phyloP scores from a whole-genome alignment of 2,329 filamentous ascomycete genomes.

The Aspergillus melleus region DNA sequence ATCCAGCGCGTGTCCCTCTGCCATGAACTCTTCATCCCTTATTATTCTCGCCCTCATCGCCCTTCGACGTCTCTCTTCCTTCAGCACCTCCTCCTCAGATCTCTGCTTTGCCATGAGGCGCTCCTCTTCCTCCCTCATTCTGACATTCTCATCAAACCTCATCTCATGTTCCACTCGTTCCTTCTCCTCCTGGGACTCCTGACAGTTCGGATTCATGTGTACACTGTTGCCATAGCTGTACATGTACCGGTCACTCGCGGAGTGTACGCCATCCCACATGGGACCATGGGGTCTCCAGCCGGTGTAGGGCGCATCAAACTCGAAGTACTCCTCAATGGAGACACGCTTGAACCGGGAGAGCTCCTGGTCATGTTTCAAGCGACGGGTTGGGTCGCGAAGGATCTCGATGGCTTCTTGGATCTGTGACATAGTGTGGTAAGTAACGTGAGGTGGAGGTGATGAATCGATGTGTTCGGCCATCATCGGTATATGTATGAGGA shows the following conservation, averaged over 20 bases:
- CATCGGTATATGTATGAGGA: background rate
- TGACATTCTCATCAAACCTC: constrained; percentile 3
- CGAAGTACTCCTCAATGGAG: background rate
- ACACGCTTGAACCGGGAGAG: constrained; percentile 9
- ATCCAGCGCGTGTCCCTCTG: background rate
- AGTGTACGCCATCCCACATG: constrained; percentile 1
- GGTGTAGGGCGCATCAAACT: background rate
- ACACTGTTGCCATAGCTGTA: constrained; percentile 31
- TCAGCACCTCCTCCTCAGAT: background rate
- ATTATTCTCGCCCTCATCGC: constrained; percentile 2
- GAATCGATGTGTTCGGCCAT: background rate
- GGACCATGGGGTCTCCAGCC: constrained; percentile 15
- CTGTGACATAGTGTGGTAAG: constrained; percentile 15
- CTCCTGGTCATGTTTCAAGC: constrained; percentile 22
- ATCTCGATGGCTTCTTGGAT: constrained; percentile 35
- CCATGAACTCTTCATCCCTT: constrained; percentile 3
- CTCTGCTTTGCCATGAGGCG: background rate
- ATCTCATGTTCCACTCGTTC: constrained; percentile 2
- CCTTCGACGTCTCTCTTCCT: constrained; percentile 1
- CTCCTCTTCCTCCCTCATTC: background rate
- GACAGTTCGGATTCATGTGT: constrained; percentile 29
- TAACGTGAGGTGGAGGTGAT: background rate
- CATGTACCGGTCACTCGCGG: constrained; percentile 23
- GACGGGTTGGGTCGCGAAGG: constrained; percentile 31
- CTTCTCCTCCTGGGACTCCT: constrained; percentile 22